Base-by-base conservation (phyloP, 1,139 yeast species). In the Schwanniomyces etchellsii region DNA sequence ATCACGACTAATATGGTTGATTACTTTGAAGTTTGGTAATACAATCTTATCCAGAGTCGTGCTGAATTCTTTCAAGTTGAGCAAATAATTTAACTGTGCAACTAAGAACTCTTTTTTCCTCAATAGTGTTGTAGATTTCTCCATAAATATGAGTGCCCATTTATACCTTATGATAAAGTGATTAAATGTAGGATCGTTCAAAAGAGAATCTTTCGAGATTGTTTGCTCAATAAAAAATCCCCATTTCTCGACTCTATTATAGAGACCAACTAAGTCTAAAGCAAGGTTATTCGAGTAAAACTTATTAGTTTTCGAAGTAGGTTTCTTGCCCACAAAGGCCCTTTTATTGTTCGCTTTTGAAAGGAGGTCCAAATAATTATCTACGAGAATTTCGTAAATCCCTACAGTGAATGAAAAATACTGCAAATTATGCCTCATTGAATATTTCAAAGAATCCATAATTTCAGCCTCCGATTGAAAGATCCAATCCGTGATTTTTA, bases 311-410 rank as follows among this genome's bases (percentile, higher is more conserved):
- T 54, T 44, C 29, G 47, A 45, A 33, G 40, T 29, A 2, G 48
- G 46, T 23, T 42, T 50, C 25, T 48, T 52, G n/a, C 40, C 17
- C 16, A 36, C 35, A 14, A 41, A 45, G 6, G 50, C 37, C 5
- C 48, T 31, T 5, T 43, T 27, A 4, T 15, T 26, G 14, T 53
- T 37, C 29, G 57, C 43, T 40, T 61, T 55, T 23, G 45, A 34
- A 44, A 65, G 55, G 30, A 55, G 33, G 20, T 49, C 36, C n/a
- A 70, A 53, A 38, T 56, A 70, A 3, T 45, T 38, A 45, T 84
- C 84, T 0, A 77, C 64, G 17, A 81, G 48, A 0, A 80, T 42
- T 43, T 84, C 95, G 39, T 64, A 68, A 0, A 81, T 47, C 0
- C 65, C 48, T 1, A 60, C 48, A 2, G 55, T 38, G 6, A 57